Base-by-base conservation (phyloP, 2,329 filamentous ascomycete genomes). In the Penicillium sp. region DNA sequence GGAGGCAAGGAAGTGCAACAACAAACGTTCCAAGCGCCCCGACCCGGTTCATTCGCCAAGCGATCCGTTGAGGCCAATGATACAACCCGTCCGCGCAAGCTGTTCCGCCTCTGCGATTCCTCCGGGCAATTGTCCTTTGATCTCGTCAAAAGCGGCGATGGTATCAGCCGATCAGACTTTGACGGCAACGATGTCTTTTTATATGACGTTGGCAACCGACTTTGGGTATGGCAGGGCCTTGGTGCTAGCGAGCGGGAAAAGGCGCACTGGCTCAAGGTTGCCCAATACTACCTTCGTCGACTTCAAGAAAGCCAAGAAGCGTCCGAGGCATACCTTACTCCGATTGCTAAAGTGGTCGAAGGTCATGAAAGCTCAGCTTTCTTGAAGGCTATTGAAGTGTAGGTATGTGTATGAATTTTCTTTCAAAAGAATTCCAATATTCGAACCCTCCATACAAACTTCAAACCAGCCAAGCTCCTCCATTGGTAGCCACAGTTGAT, bases 181-280 rank as follows among this genome's bases (percentile, higher is more conserved):
- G 81, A 87, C 62, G 81, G 80, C 43, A 79, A 82, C 49, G 87
- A 89, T 67, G 82, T 90, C 5, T 90, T 89, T 68, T 71, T 90
- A 22, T 78, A 88, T 61, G 85, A 88, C 65, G 80, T 78, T 0
- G 86, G 86, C 6, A 81, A 73, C 54, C 76, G 76, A 7, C 78
- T 90, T 37, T 90, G 87, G 87, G 85, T 90, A 1, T 90, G 88
- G 88, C 82, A 88, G 68, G 88, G 88, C 0, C 74, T 76, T 2
- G 77, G 79, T 1, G 86, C 87, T 8, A 89, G 87, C 71, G 75
- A 75, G 37, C 75, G 73, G 1, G 88, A 90, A 75, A 87, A 81
- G 72, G 81, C 83, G 5, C 78, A 79, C 71, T 90, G 88, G 88
- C 59, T 75, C 52, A 73, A 68, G 55, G 70, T 73, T 11, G 71